Percentiles rank a stretch among this genome's conserved stretches.
Evolutionary conservation across 805 yeast genomes (phyloP).

Genomic region (Ogataea populi-albae): DNA sequence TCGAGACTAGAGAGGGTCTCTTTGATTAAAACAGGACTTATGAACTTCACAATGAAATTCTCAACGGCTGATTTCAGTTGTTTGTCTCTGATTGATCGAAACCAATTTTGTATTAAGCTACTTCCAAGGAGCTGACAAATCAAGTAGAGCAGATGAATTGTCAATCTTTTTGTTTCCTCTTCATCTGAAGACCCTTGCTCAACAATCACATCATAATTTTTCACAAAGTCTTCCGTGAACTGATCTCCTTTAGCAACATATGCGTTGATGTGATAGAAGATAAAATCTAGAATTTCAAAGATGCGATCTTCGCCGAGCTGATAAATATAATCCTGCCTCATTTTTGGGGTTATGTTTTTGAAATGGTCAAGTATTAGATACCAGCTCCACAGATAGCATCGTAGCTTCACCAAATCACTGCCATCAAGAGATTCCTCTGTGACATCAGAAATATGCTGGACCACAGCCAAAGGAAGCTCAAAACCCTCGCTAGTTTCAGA

Average conservation of each 20-base stretch:
- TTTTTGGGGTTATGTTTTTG: conserved; percentile 58
- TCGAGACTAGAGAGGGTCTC: conserved; percentile 46
- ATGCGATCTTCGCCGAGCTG: conserved; percentile 56
- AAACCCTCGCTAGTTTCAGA: conserved; percentile 33
- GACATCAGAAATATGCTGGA: conserved; percentile 33
- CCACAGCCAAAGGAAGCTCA: conserved; percentile 39
- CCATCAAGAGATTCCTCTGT: conserved; percentile 37
- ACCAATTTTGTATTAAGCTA: conserved; percentile 66
- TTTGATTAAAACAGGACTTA: conserved; percentile 63
- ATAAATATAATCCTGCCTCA: conserved; percentile 57
- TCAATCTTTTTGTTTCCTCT: conserved; percentile 38
- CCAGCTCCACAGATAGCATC: conserved; percentile 64
- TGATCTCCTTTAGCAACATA: conserved; percentile 18
- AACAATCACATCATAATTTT: conserved; percentile 19
- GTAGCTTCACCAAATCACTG: conserved; percentile 21
- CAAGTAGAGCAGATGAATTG: conserved; percentile 51
- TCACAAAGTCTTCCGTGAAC: conserved; percentile 25
- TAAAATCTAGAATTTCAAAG: conserved; percentile 46
- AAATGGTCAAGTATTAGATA: conserved; percentile 58
- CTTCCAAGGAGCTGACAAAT: conserved; percentile 56
- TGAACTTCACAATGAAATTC: conserved; percentile 53
- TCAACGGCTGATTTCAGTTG: conserved; percentile 61
- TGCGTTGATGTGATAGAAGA: conserved; percentile 53
- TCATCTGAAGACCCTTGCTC: conserved; percentile 19
- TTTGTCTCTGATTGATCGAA: conserved; percentile 61